Conservation (phyloP, 2,329 filamentous ascomycete species). For the Colletotrichum theobromicola region DNA sequence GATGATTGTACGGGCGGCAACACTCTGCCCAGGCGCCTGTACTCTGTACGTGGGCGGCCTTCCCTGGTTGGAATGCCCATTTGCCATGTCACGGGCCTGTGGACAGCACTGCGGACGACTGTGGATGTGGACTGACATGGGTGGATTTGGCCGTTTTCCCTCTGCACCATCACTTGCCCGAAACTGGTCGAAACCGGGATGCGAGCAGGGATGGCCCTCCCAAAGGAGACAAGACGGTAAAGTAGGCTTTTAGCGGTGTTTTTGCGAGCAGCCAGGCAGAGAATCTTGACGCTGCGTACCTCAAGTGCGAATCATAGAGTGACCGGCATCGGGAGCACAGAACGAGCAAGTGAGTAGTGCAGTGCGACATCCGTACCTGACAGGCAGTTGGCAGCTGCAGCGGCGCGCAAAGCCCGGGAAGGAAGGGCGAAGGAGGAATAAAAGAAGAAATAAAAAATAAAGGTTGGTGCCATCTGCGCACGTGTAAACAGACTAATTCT, state of each 20-base stretch:
- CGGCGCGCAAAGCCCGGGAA: neutral
- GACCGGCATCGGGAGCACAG: neutral
- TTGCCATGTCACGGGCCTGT: conserved; percentile 14
- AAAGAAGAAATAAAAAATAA: neutral
- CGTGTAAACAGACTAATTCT: neutral
- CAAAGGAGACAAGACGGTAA: neutral
- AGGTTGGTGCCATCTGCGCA: neutral
- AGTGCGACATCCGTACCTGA: neutral
- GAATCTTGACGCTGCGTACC: neutral
- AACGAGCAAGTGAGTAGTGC: neutral
- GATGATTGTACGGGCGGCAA: conserved; percentile 15
- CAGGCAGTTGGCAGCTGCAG: neutral
- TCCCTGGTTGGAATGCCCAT: neutral
- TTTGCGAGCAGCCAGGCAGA: neutral
- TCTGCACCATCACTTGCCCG: conserved; percentile 8
- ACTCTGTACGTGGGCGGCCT: neutral
- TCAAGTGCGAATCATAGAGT: neutral
- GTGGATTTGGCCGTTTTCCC: neutral
- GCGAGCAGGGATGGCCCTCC: neutral
- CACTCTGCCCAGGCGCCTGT: neutral
- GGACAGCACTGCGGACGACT: neutral
- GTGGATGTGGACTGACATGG: conserved; percentile 9
- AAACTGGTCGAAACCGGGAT: conserved; percentile 19
- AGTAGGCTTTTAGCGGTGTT: neutral
- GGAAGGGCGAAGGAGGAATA: neutral